A percentile compares a stretch with the other conserved stretches of the same genome.
phyloP scores from a whole-genome alignment of 495 filamentous ascomycete genomes.

The Aspergillus affinis region DNA sequence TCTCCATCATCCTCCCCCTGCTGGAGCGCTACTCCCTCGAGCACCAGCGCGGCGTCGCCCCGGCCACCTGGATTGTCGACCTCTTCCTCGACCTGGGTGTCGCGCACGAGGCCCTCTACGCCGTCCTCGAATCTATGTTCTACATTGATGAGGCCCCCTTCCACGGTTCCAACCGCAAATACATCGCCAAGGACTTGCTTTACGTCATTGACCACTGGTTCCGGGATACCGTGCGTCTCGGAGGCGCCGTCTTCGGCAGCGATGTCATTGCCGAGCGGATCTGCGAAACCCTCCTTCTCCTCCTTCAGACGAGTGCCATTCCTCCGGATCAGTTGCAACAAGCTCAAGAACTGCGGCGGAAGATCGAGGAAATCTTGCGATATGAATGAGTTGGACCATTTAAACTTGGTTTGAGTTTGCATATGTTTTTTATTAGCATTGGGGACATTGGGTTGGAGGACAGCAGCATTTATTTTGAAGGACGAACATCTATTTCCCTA shows the following conservation, averaged over 20 bases:
- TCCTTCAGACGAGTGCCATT: constrained; percentile 41
- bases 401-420: not conserved
- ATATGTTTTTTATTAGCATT: not conserved
- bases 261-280: constrained; percentile 50
- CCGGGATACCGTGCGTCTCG: constrained; percentile 54
- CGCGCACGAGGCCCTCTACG: constrained; percentile 68
- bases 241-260: constrained; percentile 53
- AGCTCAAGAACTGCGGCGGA: constrained; percentile 40
- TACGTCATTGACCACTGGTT: constrained; percentile 65
- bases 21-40: constrained; percentile 77
- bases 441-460: not conserved
- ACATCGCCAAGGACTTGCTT: constrained; percentile 61
- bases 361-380: constrained; percentile 46
- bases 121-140: constrained; percentile 78
- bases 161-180: constrained; percentile 58
- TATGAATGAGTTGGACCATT: constrained; percentile 14
- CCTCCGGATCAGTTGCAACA: constrained; percentile 30
- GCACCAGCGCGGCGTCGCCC: constrained; percentile 63
- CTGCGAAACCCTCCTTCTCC: constrained; percentile 43
- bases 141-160: constrained; percentile 85
- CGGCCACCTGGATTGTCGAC: constrained; percentile 78
- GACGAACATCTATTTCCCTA: not conserved
- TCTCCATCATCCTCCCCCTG: constrained; percentile 63
- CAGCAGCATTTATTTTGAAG: no score
- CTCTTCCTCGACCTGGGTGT: constrained; percentile 76